These are phyloP conservation scores for Diutina catenulata DNA, from an alignment of 1,139 yeast species.

Conservation along the genomic window DNA sequence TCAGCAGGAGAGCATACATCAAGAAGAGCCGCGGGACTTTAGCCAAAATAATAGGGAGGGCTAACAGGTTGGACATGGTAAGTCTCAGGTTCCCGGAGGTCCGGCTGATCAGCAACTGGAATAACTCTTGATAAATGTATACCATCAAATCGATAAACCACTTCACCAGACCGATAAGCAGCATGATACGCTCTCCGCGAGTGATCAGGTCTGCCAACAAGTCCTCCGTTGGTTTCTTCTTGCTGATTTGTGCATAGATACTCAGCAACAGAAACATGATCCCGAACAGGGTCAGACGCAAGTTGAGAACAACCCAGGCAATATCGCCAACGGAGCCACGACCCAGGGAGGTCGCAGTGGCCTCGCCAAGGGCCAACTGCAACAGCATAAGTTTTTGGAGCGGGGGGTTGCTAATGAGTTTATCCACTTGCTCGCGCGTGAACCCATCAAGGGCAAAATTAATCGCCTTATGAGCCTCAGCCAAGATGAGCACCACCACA, in stretches of 20 bases:
- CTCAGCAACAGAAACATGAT: constrained; percentile 62
- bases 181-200: constrained; percentile 45
- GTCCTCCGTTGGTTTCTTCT: constrained; percentile 39
- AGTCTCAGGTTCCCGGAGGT: constrained; percentile 15
- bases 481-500: constrained; percentile 34
- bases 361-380: constrained; percentile 58
- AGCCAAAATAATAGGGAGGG: constrained; percentile 44
- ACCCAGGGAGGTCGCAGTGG: constrained; percentile 30
- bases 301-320: constrained; percentile 58
- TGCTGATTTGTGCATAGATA: constrained; percentile 43
- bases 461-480: constrained; percentile 59
- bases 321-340: constrained; percentile 47
- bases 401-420: constrained; percentile 61
- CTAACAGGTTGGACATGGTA: constrained; percentile 24
- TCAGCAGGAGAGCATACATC: constrained; percentile 57
- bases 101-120: constrained; percentile 21
- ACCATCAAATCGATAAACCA: constrained; percentile 70
- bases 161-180: constrained; percentile 60
- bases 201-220: constrained; percentile 41
- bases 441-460: constrained; percentile 55
- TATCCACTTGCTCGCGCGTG: constrained; percentile 57
- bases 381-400: constrained; percentile 53
- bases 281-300: constrained; percentile 63
- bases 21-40: constrained; percentile 63
- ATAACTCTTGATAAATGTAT: constrained; percentile 55